phyloP scores from a whole-genome alignment of 2,329 filamentous ascomycete species.

The Exophiala calicioides region DNA sequence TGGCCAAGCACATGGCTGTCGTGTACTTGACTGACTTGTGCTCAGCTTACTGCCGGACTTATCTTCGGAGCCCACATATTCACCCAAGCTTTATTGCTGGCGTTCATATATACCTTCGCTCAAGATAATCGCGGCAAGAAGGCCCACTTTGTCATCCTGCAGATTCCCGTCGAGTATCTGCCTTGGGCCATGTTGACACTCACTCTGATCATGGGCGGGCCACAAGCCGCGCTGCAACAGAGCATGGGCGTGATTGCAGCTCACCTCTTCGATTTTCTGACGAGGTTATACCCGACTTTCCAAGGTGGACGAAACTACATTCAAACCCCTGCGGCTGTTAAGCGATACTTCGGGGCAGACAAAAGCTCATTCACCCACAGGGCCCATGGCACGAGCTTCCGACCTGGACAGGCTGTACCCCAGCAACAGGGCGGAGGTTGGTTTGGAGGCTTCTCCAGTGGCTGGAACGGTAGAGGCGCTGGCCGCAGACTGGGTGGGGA shows the following conservation, averaged over 20 bases:
- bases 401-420: conserved; percentile 36
- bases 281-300: conserved; percentile 82
- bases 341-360: conserved; percentile 61
- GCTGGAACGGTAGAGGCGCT: conserved; percentile 43
- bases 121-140: conserved; percentile 81
- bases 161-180: conserved; percentile 76
- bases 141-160: conserved; percentile 78
- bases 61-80: conserved; percentile 39
- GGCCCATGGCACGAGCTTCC: conserved; percentile 64
- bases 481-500: conserved; percentile 44
- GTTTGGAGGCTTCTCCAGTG: conserved; percentile 46
- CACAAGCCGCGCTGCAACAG: conserved; percentile 61
- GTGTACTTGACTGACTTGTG: not conserved
- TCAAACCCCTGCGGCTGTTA: conserved; percentile 71
- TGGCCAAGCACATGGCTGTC: too few species aligned
- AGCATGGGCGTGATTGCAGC: conserved; percentile 80
- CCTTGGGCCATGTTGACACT: conserved; percentile 78
- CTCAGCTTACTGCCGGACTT: conserved; percentile 46
- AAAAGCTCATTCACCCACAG: conserved; percentile 47
- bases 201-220: conserved; percentile 68
- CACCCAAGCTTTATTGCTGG: conserved; percentile 67
- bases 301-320: conserved; percentile 79
- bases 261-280: conserved; percentile 88
- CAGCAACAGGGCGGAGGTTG: conserved; percentile 27
- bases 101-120: conserved; percentile 78